Evolutionary conservation across 768 basidiomycete species (phyloP).

Genomic region (Boletus rubropictus): DNA sequence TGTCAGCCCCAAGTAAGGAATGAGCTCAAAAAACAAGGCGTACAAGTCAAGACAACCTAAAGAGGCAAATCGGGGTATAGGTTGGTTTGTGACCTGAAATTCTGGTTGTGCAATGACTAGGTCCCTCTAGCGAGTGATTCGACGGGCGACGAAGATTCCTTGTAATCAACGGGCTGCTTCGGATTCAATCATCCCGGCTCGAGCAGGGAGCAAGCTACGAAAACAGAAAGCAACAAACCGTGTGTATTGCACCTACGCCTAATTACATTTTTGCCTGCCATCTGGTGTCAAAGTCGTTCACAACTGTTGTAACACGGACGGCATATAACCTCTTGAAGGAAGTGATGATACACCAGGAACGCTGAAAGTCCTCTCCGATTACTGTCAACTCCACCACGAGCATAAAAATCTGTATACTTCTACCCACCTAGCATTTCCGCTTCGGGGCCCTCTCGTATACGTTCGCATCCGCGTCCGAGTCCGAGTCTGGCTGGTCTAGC

Average conservation of each 20-base stretch:
- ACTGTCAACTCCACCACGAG: not conserved
- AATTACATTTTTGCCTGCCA: not conserved
- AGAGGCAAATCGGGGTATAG: too few relatives aligned
- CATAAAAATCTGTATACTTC: not conserved
- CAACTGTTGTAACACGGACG: not conserved
- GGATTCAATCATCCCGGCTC: not conserved
- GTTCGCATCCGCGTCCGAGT: slow-evolving; percentile 34
- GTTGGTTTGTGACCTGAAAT: too few relatives aligned
- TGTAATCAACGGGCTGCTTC: too few relatives aligned
- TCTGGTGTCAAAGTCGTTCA: not conserved
- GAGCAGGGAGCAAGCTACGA: not conserved
- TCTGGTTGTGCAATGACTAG: too few relatives aligned
- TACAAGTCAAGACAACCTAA: too few relatives aligned
- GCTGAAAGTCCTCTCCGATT: not conserved
- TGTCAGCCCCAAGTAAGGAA: too few relatives aligned
- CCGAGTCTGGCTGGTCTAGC: slow-evolving; percentile 10
- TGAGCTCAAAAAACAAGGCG: too few relatives aligned
- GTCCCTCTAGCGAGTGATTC: too few relatives aligned
- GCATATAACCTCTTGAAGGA: not conserved
- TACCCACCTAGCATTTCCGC: slow-evolving; percentile 14
- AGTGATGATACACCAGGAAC: not conserved
- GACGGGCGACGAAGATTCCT: too few relatives aligned
- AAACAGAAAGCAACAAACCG: not conserved
- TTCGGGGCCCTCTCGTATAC: slow-evolving; percentile 45
- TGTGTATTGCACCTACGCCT: not conserved